phyloP scores from a whole-genome alignment of 1,284 basidiomycete species.

The Rhodotorula sp. region DNA sequence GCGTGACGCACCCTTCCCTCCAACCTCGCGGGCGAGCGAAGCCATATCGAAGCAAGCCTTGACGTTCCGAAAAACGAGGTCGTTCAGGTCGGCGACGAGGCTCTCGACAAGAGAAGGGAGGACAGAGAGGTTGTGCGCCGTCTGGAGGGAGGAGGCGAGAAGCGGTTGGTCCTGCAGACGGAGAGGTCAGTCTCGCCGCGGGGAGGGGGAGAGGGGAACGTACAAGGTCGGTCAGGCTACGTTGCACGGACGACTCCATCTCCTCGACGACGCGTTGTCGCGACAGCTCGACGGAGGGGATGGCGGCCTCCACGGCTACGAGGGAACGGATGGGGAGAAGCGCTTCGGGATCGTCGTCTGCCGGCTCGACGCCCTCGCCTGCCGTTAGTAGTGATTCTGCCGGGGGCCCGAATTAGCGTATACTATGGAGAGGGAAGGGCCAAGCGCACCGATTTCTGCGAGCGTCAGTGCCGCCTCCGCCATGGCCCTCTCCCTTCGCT shows the following conservation, averaged over 20 bases:
- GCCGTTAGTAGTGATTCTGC: conserved; percentile 22
- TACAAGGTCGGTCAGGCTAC: conserved; percentile 66
- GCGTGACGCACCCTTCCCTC: conserved; percentile 64
- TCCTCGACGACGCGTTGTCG: conserved; percentile 69
- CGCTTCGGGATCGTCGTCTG: conserved; percentile 27
- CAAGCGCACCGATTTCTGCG: conserved; percentile 73
- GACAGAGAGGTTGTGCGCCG: conserved; percentile 85
- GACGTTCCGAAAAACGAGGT: conserved; percentile 65
- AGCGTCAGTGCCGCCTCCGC: conserved; percentile 87
- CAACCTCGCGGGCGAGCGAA: conserved; percentile 77
- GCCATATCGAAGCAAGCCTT: conserved; percentile 69
- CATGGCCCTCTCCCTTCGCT: conserved; percentile 72
- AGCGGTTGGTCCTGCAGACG: conserved; percentile 74
- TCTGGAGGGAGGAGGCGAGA: conserved; percentile 87
- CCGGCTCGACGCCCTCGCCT: conserved; percentile 16
- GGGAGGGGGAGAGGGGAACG: neutral
- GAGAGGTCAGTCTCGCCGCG: neutral
- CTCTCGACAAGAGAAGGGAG: conserved; percentile 79
- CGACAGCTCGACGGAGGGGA: conserved; percentile 70
- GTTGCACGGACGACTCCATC: conserved; percentile 84
- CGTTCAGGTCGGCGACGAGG: conserved; percentile 76
- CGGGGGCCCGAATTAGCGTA: neutral
- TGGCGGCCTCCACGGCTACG: conserved; percentile 66
- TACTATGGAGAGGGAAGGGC: neutral
- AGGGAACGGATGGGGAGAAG: conserved; percentile 64